These are phyloP conservation scores for Phytophthora ramorum DNA, from an alignment of 352 stramenopile genomes.

Conservation along the genomic window DNA sequence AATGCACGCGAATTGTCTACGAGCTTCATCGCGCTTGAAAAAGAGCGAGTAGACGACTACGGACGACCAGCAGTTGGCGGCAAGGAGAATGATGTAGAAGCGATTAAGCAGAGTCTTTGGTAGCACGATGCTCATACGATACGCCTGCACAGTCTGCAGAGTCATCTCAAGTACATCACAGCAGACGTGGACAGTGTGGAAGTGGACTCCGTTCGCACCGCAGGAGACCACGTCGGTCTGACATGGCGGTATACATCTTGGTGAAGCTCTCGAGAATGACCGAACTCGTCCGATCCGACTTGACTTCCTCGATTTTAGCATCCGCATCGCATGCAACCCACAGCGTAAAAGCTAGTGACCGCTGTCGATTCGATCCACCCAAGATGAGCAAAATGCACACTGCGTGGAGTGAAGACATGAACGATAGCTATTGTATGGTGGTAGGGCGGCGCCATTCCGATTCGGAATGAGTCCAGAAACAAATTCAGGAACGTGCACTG, in stretches of 20 bases:
- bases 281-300: constrained; percentile 11
- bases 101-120: constrained; percentile 36
- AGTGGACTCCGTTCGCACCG: constrained; percentile 22
- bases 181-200: constrained; percentile 8
- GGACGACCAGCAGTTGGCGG: constrained; percentile 34
- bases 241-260: constrained; percentile 12
- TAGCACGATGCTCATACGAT: constrained; percentile 37
- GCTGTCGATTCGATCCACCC: constrained; percentile 1
- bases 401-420: constrained; percentile 36
- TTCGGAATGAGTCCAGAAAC: constrained; percentile 20
- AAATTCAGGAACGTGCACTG: constrained; percentile 13
- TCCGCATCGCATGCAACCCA: constrained; percentile 5
- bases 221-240: constrained; percentile 16
- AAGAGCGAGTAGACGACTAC: constrained; percentile 26
- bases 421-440: constrained; percentile 20
- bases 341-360: constrained; percentile 19
- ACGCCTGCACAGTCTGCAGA: constrained; percentile 34
- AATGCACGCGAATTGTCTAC: constrained; percentile 24
- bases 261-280: constrained; percentile 14
- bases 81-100: constrained; percentile 41
- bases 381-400: constrained; percentile 28
- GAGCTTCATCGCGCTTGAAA: constrained; percentile 17
- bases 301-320: background rate
- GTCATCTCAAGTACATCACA: constrained; percentile 32
- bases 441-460: constrained; percentile 27